These are phyloP conservation scores for Fusarium brachygibbosum DNA, from an alignment of 2,329 filamentous ascomycete species.

Conservation along the genomic window DNA sequence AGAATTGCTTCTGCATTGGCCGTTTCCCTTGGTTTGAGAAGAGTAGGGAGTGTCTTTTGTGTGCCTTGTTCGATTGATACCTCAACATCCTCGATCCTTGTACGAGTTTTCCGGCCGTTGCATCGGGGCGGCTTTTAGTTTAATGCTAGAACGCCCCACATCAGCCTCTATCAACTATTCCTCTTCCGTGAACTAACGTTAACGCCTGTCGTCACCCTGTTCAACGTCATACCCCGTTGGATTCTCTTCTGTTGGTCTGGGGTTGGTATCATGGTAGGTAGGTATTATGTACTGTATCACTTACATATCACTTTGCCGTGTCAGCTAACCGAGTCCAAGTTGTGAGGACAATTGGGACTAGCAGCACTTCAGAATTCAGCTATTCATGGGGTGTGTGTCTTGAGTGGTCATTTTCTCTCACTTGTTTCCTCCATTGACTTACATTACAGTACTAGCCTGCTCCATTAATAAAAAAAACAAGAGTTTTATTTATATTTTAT, in stretches of 20 bases:
- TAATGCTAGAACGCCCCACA: slow-evolving; percentile 21
- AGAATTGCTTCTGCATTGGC: not conserved
- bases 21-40: too few relatives aligned
- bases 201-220: slow-evolving; percentile 27
- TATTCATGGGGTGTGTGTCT: not conserved
- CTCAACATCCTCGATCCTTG: slow-evolving; percentile 28
- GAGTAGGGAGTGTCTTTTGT: not conserved
- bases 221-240: slow-evolving; percentile 34
- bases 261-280: not conserved
- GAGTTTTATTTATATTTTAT: not conserved
- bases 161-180: slow-evolving; percentile 19
- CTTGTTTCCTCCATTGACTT: slow-evolving; percentile 23
- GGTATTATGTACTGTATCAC: not conserved
- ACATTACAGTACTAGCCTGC: not conserved
- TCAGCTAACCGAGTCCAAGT: slow-evolving; percentile 16
- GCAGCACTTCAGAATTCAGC: slow-evolving; percentile 1
- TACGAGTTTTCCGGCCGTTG: slow-evolving; percentile 7
- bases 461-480: not conserved
- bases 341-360: slow-evolving; percentile 18
- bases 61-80: slow-evolving; percentile 6
- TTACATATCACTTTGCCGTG: slow-evolving; percentile 9
- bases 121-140: slow-evolving; percentile 24
- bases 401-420: slow-evolving; percentile 6
- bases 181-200: slow-evolving; percentile 5
- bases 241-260: not conserved